Percentiles rank a stretch among this genome's conserved stretches.
These are phyloP conservation scores for Starmerella potacharoeniae DNA, from an alignment of 805 yeast species.

Conservation along the genomic window DNA sequence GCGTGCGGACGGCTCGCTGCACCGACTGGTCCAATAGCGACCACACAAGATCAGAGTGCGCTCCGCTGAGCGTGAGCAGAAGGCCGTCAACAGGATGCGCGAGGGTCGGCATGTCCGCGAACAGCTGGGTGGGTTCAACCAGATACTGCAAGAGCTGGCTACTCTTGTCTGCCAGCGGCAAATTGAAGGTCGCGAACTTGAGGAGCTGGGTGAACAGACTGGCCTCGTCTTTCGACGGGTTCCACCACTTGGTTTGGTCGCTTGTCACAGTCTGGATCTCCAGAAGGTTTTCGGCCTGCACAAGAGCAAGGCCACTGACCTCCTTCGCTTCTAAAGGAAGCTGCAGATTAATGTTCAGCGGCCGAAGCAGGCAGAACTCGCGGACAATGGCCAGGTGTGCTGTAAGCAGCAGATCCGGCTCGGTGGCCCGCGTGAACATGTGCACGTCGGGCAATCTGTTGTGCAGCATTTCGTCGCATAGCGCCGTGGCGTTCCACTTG, in stretches of 20 bases:
- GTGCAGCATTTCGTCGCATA: conserved; percentile 24
- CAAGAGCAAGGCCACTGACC: conserved; percentile 20
- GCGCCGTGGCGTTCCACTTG: conserved; percentile 34
- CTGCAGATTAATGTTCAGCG: conserved; percentile 5
- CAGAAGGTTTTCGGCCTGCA: conserved; percentile 36
- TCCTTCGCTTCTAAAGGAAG: conserved; percentile 10
- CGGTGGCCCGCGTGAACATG: conserved; percentile 10
- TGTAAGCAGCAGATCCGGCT: conserved; percentile 15
- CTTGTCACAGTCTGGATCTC: conserved; percentile 46
- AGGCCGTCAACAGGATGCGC: conserved; percentile 48
- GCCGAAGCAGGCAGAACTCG: conserved; percentile 9
- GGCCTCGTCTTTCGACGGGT: conserved; percentile 34
- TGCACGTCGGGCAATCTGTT: conserved; percentile 29
- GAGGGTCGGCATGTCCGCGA: conserved; percentile 33
- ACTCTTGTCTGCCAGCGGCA: conserved; percentile 34
- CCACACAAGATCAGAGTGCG: conserved; percentile 36
- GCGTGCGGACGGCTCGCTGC: conserved; percentile 57
- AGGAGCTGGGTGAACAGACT: conserved; percentile 61
- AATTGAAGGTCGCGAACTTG: conserved; percentile 36
- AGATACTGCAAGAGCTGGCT: conserved; percentile 40
- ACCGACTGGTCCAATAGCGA: conserved; percentile 62
- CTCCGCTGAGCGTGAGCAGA: conserved; percentile 36
- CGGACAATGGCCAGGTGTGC: conserved; percentile 10
- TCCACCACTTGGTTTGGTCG: conserved; percentile 72
- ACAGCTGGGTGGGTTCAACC: conserved; percentile 42